Percentiles rank a stretch among this genome's conserved stretches.
Conservation (phyloP, 1,139 yeast genomes). For the Suhomyces choctaworum region DNA sequence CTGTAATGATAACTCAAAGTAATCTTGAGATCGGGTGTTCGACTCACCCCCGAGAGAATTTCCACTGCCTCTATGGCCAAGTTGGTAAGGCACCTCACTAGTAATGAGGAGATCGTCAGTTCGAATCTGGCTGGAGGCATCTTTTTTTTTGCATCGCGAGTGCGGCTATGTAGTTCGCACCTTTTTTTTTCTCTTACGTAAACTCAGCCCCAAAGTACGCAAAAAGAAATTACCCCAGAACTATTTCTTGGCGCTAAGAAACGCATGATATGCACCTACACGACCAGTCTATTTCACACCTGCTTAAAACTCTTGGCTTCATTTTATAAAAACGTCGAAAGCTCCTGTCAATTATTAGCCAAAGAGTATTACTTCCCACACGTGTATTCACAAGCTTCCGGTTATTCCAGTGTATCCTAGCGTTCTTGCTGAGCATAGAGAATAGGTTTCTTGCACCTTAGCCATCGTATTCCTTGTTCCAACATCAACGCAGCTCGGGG, state of each 20-base stretch:
- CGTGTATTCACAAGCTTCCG: too few relatives aligned
- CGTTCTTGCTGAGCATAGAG: too few relatives aligned
- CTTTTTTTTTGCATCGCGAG: too few relatives aligned
- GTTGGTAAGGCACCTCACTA: slow-evolving; percentile 93
- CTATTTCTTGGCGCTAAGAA: slow-evolving; percentile 15
- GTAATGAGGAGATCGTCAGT: slow-evolving; percentile 90
- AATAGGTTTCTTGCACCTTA: too few relatives aligned
- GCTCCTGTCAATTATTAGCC: too few relatives aligned
- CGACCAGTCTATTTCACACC: slow-evolving; percentile 8
- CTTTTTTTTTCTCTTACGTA: too few relatives aligned
- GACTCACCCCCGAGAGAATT: slow-evolving; percentile 80
- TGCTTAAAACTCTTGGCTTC: slow-evolving; percentile 13
- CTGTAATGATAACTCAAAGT: slow-evolving; percentile 57
- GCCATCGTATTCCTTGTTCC: too few relatives aligned
- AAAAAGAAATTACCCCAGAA: slow-evolving; percentile 9
- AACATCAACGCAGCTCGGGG: too few relatives aligned
- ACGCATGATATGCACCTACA: slow-evolving; percentile 4
- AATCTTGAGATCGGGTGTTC: slow-evolving; percentile 84
- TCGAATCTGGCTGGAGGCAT: slow-evolving; percentile 81
- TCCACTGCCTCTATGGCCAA: slow-evolving; percentile 47
- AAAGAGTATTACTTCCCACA: too few relatives aligned
- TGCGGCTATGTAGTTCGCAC: too few relatives aligned
- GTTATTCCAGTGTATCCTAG: too few relatives aligned
- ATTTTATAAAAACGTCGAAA: slow-evolving; percentile 6
- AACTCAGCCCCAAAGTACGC: background rate